Conservation (phyloP, 2,329 filamentous ascomycete species). For the Boeremia exigua region DNA sequence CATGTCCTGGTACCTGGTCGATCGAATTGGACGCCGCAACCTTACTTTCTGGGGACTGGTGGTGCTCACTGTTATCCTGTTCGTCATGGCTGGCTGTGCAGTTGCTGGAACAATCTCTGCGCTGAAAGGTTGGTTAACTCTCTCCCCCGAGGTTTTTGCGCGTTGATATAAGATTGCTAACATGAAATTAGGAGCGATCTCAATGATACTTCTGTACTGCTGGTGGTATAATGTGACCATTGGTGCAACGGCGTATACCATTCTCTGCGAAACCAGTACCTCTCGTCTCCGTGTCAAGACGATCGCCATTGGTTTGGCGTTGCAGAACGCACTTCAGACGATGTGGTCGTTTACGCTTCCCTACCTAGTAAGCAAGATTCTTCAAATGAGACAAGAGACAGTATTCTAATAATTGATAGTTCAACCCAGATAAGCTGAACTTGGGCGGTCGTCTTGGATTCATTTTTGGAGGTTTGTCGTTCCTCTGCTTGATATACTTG, state of each 20-base stretch:
- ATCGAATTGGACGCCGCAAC: slow-evolving; percentile 73
- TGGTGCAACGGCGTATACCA: slow-evolving; percentile 84
- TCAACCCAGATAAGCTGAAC: slow-evolving; percentile 65
- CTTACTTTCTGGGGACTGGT: slow-evolving; percentile 74
- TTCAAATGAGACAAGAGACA: too few species aligned
- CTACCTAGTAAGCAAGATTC: slow-evolving; percentile 56
- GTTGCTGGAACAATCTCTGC: slow-evolving; percentile 42
- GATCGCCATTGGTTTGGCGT: slow-evolving; percentile 68
- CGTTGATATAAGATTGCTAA: too few species aligned
- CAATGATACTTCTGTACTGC: slow-evolving; percentile 46
- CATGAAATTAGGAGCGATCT: slow-evolving; percentile 11
- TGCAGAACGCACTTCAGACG: slow-evolving; percentile 68
- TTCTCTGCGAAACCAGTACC: slow-evolving; percentile 83
- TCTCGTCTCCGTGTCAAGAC: slow-evolving; percentile 85
- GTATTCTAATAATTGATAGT: slow-evolving; percentile 3
- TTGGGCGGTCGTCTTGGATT: slow-evolving; percentile 75
- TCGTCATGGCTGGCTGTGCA: slow-evolving; percentile 74
- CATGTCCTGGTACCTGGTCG: slow-evolving; percentile 78
- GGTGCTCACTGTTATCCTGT: slow-evolving; percentile 68
- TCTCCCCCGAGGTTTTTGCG: too few species aligned
- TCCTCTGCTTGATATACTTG: slow-evolving; percentile 76
- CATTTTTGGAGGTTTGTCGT: slow-evolving; percentile 82
- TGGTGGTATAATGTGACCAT: slow-evolving; percentile 82
- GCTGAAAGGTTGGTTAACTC: slow-evolving; percentile 43
- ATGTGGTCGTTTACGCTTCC: slow-evolving; percentile 64